Base-by-base conservation (phyloP, 192 early-diverging fungal genomes). In the Allomyces javanicus region DNA sequence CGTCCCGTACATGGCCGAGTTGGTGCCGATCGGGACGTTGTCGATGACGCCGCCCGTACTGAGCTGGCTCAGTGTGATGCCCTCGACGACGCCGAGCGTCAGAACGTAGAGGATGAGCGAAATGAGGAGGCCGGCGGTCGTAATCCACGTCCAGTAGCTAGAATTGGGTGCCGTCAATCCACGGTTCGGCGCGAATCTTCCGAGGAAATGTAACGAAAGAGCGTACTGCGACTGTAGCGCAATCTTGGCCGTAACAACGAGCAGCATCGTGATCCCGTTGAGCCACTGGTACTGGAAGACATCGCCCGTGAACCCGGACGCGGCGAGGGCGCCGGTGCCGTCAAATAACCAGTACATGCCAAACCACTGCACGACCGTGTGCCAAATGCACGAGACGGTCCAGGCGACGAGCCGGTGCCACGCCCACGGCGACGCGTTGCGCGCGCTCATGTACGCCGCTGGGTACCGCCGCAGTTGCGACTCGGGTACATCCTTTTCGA, bases 201-300 rank as follows among this genome's bases (percentile, higher is more conserved):
- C n/a, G n/a, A n/a, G n/a, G n/a, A n/a, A n/a, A n/a, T n/a, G 4
- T 7, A 40, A 9, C 4, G 33, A 7, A 40, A 40, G 4, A 40
- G 9, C 33, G 50, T 58, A 58, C 50, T 58, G 12, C 61, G 86
- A 86, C 63, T 90, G 88, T 66, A 99, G 71, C 21, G 88, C 90
- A 0, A 88, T 93, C 76, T 96, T 97, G 71, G 85, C 78, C n/a
- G 94, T 81, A 62, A 99, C 89, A 9, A 90, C 90, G 22, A 83
- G 81, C 62, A 99, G 75, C 64, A 93, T 90, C 5, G 85, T 78
- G 1, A 91, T 10, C 94, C 74, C 64, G 86, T 89, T 26, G 88
- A 82, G 65, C 95, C 93, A 58, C 50, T 58, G 50, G 68, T 90
- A 85, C 61, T 89, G 76, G 93, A 91, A 96, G 44, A 87, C 87